A percentile compares a stretch with the other conserved stretches of the same genome.
phyloP scores from a whole-genome alignment of 257 asterid genomes.

The Nicotiana obtusifolia region DNA sequence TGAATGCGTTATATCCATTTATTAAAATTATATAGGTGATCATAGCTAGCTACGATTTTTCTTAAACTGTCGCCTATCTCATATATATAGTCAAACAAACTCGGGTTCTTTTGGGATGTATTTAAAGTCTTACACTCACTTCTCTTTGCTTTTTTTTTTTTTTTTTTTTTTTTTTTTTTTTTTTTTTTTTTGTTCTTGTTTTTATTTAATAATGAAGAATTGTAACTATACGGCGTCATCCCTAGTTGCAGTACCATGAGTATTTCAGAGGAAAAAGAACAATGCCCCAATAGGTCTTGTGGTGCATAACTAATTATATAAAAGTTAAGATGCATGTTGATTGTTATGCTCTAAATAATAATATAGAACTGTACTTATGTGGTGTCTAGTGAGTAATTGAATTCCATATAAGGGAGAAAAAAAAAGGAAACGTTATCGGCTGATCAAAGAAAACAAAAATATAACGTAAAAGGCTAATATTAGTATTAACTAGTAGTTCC shows the following conservation, averaged over 20 bases:
- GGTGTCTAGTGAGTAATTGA: no score
- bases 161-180: not conserved
- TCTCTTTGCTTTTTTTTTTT: not conserved
- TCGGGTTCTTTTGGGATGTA: not conserved
- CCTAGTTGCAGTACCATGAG: not conserved
- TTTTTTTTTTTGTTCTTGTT: not conserved
- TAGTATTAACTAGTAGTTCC: not conserved
- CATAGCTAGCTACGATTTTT: not conserved
- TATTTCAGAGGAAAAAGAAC: not conserved
- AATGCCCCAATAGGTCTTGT: not conserved
- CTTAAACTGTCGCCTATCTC: not conserved
- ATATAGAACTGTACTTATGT: not conserved
- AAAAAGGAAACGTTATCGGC: not conserved
- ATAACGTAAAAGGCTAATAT: not conserved
- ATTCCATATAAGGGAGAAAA: not conserved
- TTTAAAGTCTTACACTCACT: not conserved
- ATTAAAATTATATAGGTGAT: not conserved
- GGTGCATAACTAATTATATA: not conserved
- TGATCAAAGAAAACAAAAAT: not conserved
- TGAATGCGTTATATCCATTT: not conserved
- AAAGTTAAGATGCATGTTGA: not conserved
- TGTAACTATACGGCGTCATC: not conserved
- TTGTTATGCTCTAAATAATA: not conserved
- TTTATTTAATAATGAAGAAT: not conserved
- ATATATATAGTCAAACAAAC: not conserved